Evolutionary conservation across 352 stramenopile species (phyloP), one percentile per base, ranked within the genome.

Genomic region (Pythium periplocum): DNA sequence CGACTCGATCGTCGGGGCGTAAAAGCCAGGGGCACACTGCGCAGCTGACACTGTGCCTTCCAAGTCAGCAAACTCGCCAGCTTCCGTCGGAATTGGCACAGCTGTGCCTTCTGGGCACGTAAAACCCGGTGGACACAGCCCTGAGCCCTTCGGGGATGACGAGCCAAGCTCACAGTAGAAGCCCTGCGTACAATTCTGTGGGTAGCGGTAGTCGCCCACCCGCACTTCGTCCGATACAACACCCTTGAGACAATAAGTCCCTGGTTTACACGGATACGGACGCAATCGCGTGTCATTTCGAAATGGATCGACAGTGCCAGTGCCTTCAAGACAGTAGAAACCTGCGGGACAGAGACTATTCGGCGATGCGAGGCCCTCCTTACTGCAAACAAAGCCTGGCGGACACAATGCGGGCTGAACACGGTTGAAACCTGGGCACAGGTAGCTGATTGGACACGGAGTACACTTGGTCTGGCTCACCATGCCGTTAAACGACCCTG

Each of bases 1-100:
- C n/a, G 87, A 97, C 72, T 98, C 87, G 46, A 98, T 98, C 4
- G 95, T 98, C 5, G 96, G 96, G 0, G 96, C 81, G 67, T 99
- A 99, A 57, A 92, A 98, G 0, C 96, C 96, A 10, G 95, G 94
- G 2, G 97, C 71, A 69, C 96, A 99, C 32, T 91, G 71, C 17
- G 95, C 93, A 2, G 94, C 74, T 12, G 86, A 73, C 8, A 98
- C 82, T 0, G 88, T 97, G 8, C 96, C 96, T 70, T 96, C 71
- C 7, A 97, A 66, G 26, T 95, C 76, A 12, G 95, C 89, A 62
- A 96, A 98, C 34, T 76, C 93, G 39, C 96, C 96, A 45, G 85
- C 82, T 1, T 88, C 80, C 0, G 95, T 98, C 2, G 95, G 96
- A 45, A 98, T 96, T 3, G 96, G 96, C 8, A 84, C 84, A 17